A percentile compares a stretch with the other conserved stretches of the same genome.
Conservation (phyloP, 78 protist species). For the Dictyostelium capitatum region DNA sequence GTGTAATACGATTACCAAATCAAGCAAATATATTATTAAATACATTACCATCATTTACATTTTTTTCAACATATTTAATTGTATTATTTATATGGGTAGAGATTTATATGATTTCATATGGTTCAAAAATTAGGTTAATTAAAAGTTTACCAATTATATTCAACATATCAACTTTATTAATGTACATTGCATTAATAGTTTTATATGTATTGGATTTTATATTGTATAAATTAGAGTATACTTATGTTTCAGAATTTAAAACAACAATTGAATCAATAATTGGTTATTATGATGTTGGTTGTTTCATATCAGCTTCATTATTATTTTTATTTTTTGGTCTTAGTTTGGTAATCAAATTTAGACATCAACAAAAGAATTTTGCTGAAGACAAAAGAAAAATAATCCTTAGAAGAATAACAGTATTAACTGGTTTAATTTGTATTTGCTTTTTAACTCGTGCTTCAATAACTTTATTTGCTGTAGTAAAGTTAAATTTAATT, state of each 20-base stretch:
- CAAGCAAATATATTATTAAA: constrained; percentile 47
- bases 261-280: constrained; percentile 5
- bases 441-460: constrained; percentile 41
- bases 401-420: constrained; percentile 32
- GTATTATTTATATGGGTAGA: constrained; percentile 72
- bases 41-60: constrained; percentile 53
- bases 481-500: constrained; percentile 1
- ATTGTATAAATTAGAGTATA: constrained; percentile 11
- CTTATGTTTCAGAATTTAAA: not conserved
- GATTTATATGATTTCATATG: constrained; percentile 43
- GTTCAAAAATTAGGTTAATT: not conserved
- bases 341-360: constrained; percentile 32
- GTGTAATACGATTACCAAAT: constrained; percentile 19
- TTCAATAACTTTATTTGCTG: constrained; percentile 27
- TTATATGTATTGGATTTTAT: constrained; percentile 43
- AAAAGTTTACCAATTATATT: constrained; percentile 26
- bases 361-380: constrained; percentile 38
- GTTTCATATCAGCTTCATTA: constrained; percentile 1
- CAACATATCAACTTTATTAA: not conserved
- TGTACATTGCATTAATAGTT: constrained; percentile 21
- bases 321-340: constrained; percentile 29
- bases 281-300: constrained; percentile 40
- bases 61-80: constrained; percentile 38
- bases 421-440: constrained; percentile 14
- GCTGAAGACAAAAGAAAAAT: constrained; percentile 50